Percentiles rank a stretch among this genome's conserved stretches.
These are phyloP conservation scores for Exserohilum rostratum DNA, from an alignment of 2,329 filamentous ascomycete genomes.

Conservation along the genomic window DNA sequence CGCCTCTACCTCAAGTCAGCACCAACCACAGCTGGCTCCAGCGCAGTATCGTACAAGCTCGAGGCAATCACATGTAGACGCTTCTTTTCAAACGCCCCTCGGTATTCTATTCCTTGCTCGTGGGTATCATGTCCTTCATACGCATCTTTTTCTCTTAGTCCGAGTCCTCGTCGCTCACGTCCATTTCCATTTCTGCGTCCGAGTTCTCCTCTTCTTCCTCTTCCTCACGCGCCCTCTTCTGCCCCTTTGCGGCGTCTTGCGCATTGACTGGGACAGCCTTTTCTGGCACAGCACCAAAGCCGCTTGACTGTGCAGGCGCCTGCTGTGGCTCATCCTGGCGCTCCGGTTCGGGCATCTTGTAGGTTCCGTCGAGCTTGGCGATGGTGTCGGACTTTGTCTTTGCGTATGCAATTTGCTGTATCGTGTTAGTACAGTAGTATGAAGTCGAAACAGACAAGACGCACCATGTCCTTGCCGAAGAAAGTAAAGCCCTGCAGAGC, in stretches of 20 bases:
- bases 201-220: slow-evolving; percentile 63
- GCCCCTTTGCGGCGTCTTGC: slow-evolving; percentile 58
- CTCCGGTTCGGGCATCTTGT: slow-evolving; percentile 66
- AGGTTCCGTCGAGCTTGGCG: slow-evolving; percentile 89
- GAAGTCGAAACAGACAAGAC: slow-evolving; percentile 41
- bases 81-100: not conserved
- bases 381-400: slow-evolving; percentile 88
- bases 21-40: not conserved
- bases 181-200: slow-evolving; percentile 64
- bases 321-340: slow-evolving; percentile 28
- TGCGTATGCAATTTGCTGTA: slow-evolving; percentile 86
- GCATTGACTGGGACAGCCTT: slow-evolving; percentile 42
- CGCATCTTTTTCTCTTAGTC: slow-evolving; percentile 19
- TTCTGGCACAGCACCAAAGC: slow-evolving; percentile 38
- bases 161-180: slow-evolving; percentile 77
- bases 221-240: slow-evolving; percentile 71
- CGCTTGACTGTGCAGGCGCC: slow-evolving; percentile 52
- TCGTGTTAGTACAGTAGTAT: not conserved
- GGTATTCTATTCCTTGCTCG: slow-evolving; percentile 10
- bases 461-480: slow-evolving; percentile 82
- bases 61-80: not conserved
- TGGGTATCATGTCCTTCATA: slow-evolving; percentile 23
- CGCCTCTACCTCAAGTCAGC: slow-evolving; percentile 9
- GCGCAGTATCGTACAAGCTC: slow-evolving; percentile 9
- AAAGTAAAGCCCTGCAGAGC: slow-evolving; percentile 85